Conservation (phyloP, 495 filamentous ascomycete species). For the Cairneyella variabilis region DNA sequence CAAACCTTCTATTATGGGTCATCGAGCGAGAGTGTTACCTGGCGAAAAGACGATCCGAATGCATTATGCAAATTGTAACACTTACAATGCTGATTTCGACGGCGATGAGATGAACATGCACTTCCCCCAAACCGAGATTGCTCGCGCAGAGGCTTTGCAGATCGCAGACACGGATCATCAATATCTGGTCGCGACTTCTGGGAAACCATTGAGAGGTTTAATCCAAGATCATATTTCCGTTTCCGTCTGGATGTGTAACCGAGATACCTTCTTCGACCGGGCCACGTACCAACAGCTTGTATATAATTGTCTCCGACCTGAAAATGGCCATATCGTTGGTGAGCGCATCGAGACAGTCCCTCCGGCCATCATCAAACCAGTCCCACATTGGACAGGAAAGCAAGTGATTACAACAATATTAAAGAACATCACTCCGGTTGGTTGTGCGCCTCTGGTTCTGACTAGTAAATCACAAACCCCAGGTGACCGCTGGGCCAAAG, state of each 20-base stretch:
- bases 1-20: slow-evolving; percentile 99
- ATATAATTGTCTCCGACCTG: slow-evolving; percentile 83
- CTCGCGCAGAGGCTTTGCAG: slow-evolving; percentile 82
- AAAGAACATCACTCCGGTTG: slow-evolving; percentile 77
- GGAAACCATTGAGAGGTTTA: slow-evolving; percentile 90
- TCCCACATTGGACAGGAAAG: slow-evolving; percentile 91
- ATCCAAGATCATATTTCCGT: slow-evolving; percentile 99
- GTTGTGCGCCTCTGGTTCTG: slow-evolving; percentile 75
- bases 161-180: slow-evolving; percentile 97
- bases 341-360: slow-evolving; percentile 71
- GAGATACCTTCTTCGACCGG: slow-evolving; percentile 87
- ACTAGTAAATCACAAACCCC: slow-evolving; percentile 72
- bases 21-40: slow-evolving; percentile 85
- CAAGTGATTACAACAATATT: slow-evolving; percentile 92
- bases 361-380: slow-evolving; percentile 80
- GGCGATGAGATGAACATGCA: slow-evolving; percentile 99
- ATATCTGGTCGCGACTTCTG: slow-evolving; percentile 90
- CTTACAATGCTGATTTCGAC: slow-evolving; percentile 99
- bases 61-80: slow-evolving; percentile 99
- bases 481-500: slow-evolving; percentile 64
- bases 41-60: slow-evolving; percentile 97
- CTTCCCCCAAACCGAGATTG: slow-evolving; percentile 95
- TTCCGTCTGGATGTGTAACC: slow-evolving; percentile 82
- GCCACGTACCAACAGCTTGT: slow-evolving; percentile 91
- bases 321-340: slow-evolving; percentile 71